Conservation (phyloP, 2,329 filamentous ascomycete genomes). For the Stagonosporopsis cucurbitacearum region DNA sequence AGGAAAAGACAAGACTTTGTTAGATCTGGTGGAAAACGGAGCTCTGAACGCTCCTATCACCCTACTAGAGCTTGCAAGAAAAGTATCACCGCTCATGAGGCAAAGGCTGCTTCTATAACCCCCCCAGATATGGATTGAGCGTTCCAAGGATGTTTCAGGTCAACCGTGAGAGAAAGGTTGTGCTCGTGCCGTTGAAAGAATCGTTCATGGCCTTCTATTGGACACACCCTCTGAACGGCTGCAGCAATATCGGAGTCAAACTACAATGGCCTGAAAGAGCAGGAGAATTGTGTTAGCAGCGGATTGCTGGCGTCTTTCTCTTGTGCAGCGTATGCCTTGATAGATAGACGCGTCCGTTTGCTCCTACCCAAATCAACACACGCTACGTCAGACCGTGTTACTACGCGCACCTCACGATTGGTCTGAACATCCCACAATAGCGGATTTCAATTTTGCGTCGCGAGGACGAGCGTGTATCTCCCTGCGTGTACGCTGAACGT, state of each 20-base stretch:
- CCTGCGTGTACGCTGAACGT: constrained; percentile 8
- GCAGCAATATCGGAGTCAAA: no score
- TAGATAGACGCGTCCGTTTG: constrained; percentile 15
- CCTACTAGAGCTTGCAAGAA: no score
- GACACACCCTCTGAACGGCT: no score
- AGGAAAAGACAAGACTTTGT: constrained; percentile 20
- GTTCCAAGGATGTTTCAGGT: not conserved
- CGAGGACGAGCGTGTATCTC: constrained; percentile 1
- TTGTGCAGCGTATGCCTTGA: not conserved
- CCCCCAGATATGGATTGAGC: not conserved
- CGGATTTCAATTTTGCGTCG: constrained; percentile 3
- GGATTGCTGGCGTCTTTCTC: not conserved
- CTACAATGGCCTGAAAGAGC: no score
- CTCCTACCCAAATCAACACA: constrained; percentile 20
- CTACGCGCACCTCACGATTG: constrained; percentile 21
- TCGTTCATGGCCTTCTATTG: no score
- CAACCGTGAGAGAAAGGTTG: no score
- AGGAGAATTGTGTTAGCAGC: not conserved
- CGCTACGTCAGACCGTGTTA: constrained; percentile 12
- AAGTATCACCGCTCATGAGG: not conserved
- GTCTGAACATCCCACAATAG: constrained; percentile 9
- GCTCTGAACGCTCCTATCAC: constrained; percentile 3
- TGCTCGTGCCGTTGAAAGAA: no score
- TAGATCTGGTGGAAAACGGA: constrained; percentile 21
- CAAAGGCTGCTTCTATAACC: not conserved